A percentile compares a stretch with the other conserved stretches of the same genome.
phyloP scores from a whole-genome alignment of 306 rosid species.

The Acacia confusa region DNA sequence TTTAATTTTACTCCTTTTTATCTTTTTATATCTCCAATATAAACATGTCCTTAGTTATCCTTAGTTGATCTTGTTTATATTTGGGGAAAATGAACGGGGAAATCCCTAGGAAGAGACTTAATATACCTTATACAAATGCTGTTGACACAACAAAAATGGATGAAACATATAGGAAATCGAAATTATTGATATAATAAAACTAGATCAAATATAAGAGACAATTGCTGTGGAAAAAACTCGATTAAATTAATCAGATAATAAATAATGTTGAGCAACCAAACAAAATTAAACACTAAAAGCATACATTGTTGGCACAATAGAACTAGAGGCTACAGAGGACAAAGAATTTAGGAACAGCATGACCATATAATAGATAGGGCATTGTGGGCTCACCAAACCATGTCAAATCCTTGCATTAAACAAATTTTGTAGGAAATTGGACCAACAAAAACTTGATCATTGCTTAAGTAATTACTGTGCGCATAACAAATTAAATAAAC shows the following conservation, averaged over 20 bases:
- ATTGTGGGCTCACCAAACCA: neutral
- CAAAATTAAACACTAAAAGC: neutral
- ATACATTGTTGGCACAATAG: neutral
- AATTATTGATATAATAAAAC: too few relatives aligned
- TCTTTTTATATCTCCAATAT: too few relatives aligned
- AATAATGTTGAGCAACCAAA: too few relatives aligned
- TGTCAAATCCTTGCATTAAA: neutral
- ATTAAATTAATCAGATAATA: too few relatives aligned
- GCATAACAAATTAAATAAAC: neutral
- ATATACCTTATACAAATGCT: too few relatives aligned
- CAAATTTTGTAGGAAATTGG: neutral
- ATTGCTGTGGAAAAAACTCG: too few relatives aligned
- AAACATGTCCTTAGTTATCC: neutral
- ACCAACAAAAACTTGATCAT: neutral
- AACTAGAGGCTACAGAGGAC: neutral
- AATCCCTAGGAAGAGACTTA: too few relatives aligned
- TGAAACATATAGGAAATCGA: too few relatives aligned
- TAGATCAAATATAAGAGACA: too few relatives aligned
- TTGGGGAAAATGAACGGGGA: neutral
- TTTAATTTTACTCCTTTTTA: too few relatives aligned
- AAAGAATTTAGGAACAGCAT: neutral
- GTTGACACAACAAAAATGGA: too few relatives aligned
- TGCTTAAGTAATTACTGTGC: neutral
- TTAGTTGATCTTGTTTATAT: neutral
- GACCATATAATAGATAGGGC: too few relatives aligned